These are phyloP conservation scores for Fusarium sp. DNA, from an alignment of 2,329 filamentous ascomycete species.

Conservation along the genomic window DNA sequence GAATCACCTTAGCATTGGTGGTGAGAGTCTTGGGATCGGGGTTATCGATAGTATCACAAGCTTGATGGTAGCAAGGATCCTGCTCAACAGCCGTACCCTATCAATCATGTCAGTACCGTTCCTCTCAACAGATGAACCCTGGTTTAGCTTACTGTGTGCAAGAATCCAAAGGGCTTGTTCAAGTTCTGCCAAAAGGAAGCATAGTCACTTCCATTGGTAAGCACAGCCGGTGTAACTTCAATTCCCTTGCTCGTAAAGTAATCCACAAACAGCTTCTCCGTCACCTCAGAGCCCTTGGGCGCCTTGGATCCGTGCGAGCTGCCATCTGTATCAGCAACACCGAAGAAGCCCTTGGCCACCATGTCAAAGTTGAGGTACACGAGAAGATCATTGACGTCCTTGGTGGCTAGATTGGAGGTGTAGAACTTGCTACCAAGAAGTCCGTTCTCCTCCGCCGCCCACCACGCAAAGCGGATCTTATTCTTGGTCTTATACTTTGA, in stretches of 20 bases:
- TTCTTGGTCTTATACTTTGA: slow-evolving; percentile 46
- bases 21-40: slow-evolving; percentile 52
- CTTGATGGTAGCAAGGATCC: slow-evolving; percentile 50
- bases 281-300: slow-evolving; percentile 46
- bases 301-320: slow-evolving; percentile 44
- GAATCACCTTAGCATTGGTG: slow-evolving; percentile 41
- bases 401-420: slow-evolving; percentile 18
- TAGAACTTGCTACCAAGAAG: slow-evolving; percentile 41
- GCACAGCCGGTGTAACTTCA: slow-evolving; percentile 39
- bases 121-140: accelerated
- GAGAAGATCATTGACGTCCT: slow-evolving; percentile 39
- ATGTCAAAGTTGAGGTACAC: slow-evolving; percentile 45
- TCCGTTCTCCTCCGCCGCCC: slow-evolving; percentile 42
- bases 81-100: slow-evolving; percentile 38
- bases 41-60: slow-evolving; percentile 55
- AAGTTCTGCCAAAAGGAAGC: slow-evolving; percentile 48
- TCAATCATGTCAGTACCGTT: accelerated
- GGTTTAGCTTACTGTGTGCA: slow-evolving; percentile 25
- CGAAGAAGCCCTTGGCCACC: slow-evolving; percentile 42
- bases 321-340: slow-evolving; percentile 44
- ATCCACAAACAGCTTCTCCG: slow-evolving; percentile 43
- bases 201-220: slow-evolving; percentile 54
- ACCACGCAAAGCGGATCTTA: slow-evolving; percentile 44
- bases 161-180: slow-evolving; percentile 41
- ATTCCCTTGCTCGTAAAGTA: slow-evolving; percentile 51